Evolutionary conservation across 1,284 basidiomycete species (phyloP).

Genomic region (Moniliella sp.): DNA sequence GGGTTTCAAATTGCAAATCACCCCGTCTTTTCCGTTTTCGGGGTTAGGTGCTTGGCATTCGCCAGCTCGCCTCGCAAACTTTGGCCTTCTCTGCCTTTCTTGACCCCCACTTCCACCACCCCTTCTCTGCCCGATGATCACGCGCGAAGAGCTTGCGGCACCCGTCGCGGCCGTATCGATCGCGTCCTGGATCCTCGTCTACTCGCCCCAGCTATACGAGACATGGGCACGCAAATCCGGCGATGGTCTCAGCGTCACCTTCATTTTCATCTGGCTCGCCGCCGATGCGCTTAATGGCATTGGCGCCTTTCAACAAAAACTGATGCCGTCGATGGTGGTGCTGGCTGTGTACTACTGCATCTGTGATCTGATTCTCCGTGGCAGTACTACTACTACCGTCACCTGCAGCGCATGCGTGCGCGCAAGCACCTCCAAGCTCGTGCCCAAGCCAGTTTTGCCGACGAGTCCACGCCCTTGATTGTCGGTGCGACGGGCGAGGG

Average conservation of each 20-base stretch:
- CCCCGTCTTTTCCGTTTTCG: too few species aligned
- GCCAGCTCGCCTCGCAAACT: too few species aligned
- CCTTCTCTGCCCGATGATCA: too few species aligned
- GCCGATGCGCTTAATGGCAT: slow-evolving; percentile 62
- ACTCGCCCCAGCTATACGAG: slow-evolving; percentile 38
- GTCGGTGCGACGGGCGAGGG: neutral
- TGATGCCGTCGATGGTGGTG: slow-evolving; percentile 2
- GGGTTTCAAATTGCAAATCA: too few species aligned
- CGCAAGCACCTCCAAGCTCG: neutral
- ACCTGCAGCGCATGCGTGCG: neutral
- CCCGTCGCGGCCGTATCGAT: too few species aligned
- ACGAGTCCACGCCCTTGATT: neutral
- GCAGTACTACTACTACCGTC: neutral
- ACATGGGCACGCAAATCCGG: slow-evolving; percentile 74
- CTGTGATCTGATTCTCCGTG: slow-evolving; percentile 52
- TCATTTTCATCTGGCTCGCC: slow-evolving; percentile 59
- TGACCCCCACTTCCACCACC: too few species aligned
- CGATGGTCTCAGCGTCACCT: slow-evolving; percentile 64
- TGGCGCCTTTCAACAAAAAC: slow-evolving; percentile 51
- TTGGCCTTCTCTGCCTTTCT: too few species aligned
- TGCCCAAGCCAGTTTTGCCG: neutral
- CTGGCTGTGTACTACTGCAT: slow-evolving; percentile 48
- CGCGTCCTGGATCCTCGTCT: too few species aligned
- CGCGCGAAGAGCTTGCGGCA: too few species aligned
- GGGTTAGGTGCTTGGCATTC: too few species aligned